These are phyloP conservation scores for Lasiosphaeria hispida DNA, from an alignment of 495 filamentous ascomycete genomes.

Conservation along the genomic window DNA sequence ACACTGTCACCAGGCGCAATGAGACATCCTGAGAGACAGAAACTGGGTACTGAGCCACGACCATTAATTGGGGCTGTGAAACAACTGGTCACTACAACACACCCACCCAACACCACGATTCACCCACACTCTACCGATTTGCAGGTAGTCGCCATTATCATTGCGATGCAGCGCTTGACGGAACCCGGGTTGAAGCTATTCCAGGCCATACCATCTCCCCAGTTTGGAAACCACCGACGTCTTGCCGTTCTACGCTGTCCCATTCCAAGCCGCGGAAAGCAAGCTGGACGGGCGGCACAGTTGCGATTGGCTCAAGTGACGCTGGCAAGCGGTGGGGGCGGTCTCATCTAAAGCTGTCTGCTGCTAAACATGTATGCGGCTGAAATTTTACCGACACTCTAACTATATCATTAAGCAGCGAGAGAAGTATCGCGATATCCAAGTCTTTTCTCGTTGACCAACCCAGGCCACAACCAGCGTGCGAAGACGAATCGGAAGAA, in stretches of 20 bases:
- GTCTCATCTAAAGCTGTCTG: constrained; percentile 13
- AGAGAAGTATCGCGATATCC: constrained; percentile 8
- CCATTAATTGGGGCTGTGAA: constrained; percentile 5
- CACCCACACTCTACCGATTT: too few relatives aligned
- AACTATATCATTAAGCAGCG: not conserved
- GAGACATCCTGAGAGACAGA: not conserved
- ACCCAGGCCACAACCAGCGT: constrained; percentile 7
- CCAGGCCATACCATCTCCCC: constrained; percentile 2
- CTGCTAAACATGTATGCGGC: constrained; percentile 24
- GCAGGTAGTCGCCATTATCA: too few relatives aligned
- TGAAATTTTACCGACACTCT: constrained; percentile 16
- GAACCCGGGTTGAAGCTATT: constrained; percentile 10
- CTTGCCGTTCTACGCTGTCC: not conserved
- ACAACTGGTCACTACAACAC: not conserved
- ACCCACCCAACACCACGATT: not conserved
- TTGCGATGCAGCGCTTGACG: not conserved
- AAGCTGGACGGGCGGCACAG: constrained; percentile 2
- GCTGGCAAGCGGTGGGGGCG: constrained; percentile 11
- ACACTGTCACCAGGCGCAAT: too few relatives aligned
- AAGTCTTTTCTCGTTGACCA: constrained; percentile 11
- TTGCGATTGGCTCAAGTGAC: constrained; percentile 7
- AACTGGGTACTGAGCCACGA: not conserved
- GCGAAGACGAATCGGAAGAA: constrained; percentile 7
- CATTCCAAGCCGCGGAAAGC: constrained; percentile 4
- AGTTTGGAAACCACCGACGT: not conserved